phyloP scores from a whole-genome alignment of 108 stramenopile species.

The Seminavis robusta region DNA sequence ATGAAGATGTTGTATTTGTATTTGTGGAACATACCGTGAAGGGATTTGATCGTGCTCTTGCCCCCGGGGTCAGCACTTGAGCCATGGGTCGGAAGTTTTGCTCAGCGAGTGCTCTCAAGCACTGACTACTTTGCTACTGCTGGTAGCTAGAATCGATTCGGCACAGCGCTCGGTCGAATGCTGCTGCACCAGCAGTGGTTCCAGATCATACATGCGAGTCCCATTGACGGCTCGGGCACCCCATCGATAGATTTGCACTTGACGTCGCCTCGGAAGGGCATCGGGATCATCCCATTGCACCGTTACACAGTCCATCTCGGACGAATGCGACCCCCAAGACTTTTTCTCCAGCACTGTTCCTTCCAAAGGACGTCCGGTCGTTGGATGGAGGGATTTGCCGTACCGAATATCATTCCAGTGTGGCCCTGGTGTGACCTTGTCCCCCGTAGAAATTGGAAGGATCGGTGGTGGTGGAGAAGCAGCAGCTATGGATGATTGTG shows the following conservation, averaged over 20 bases:
- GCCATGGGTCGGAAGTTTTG: too few relatives aligned
- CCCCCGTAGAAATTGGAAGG: slow-evolving; percentile 26
- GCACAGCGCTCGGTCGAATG: too few relatives aligned
- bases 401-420: slow-evolving; percentile 46
- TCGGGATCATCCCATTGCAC: slow-evolving; percentile 40
- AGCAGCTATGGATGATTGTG: neutral
- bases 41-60: too few relatives aligned
- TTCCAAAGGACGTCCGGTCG: slow-evolving; percentile 4
- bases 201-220: slow-evolving; percentile 37
- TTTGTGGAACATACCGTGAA: too few relatives aligned
- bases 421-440: slow-evolving; percentile 39
- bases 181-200: too few relatives aligned
- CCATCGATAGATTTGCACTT: slow-evolving; percentile 51
- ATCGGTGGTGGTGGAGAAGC: slow-evolving; percentile 6
- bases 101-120: too few relatives aligned
- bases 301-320: slow-evolving; percentile 50
- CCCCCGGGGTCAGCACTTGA: too few relatives aligned
- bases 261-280: neutral
- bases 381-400: slow-evolving; percentile 23
- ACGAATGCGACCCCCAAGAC: slow-evolving; percentile 39
- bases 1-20: too few relatives aligned
- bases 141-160: too few relatives aligned
- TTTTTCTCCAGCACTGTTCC: slow-evolving; percentile 50
- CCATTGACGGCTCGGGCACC: slow-evolving; percentile 46
- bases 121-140: too few relatives aligned